phyloP scores from a whole-genome alignment of 371 early-diverging fungal genomes.

The Saksenaea oblongispora region DNA sequence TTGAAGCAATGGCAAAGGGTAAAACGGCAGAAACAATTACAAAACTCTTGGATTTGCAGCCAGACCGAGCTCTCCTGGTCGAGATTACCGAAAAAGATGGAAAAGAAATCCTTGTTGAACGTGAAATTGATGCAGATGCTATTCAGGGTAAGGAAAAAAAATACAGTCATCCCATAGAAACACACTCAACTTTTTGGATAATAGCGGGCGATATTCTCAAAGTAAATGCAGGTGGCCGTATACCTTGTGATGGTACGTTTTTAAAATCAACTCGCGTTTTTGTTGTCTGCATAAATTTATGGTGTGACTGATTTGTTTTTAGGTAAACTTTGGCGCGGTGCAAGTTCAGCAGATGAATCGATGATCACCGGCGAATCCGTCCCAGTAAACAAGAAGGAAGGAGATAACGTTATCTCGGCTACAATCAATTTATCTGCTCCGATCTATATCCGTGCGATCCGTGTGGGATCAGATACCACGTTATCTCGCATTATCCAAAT shows the following conservation, averaged over 20 bases:
- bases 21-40: conserved; percentile 72
- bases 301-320: not conserved
- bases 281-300: not conserved
- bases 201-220: conserved; percentile 63
- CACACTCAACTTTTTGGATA: conserved; percentile 1
- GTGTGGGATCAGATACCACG: conserved; percentile 62
- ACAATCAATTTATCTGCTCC: conserved; percentile 60
- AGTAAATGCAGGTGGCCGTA: conserved; percentile 67
- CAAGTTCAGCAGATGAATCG: conserved; percentile 70
- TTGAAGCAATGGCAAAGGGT: conserved; percentile 71
- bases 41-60: conserved; percentile 69
- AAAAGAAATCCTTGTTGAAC: conserved; percentile 22
- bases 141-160: conserved; percentile 43
- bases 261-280: not conserved
- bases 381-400: conserved; percentile 64
- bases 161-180: not conserved
- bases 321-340: conserved; percentile 58
- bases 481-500: conserved; percentile 65
- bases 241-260: conserved; percentile 68
- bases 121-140: conserved; percentile 41
- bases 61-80: conserved; percentile 60
- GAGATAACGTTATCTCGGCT: conserved; percentile 57
- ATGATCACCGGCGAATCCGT: conserved; percentile 86
- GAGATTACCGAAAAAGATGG: conserved; percentile 12
- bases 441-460: conserved; percentile 61